Evolutionary conservation across 768 basidiomycete genomes (phyloP), one percentile per base, ranked within the genome.

Genomic region (Psilocybe cyanescens): DNA sequence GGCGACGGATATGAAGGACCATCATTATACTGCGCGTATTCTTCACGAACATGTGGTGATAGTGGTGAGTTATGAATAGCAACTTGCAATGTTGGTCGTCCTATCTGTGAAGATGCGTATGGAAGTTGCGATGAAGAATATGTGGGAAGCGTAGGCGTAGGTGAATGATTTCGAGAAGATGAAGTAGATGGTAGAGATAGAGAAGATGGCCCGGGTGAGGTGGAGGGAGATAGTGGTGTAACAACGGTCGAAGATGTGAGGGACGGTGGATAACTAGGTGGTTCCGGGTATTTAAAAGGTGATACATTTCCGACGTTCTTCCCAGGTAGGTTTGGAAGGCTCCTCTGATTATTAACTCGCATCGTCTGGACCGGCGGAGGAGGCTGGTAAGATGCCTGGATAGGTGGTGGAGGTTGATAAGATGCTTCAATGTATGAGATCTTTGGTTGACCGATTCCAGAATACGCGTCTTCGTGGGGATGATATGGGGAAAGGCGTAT

Each of bases 371-470:
- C 33, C 3, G 51, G 51, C 6, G 51, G 51, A 12, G 51, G 51
- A 35, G 51, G 45, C 55, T 53, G 51, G n/a, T 53, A 53, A 17
- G 51, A 53, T 31, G 51, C 51, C 33, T 44, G 41, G 14, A 57
- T 19, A 33, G 66, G 61, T 35, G 65, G 66, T 28, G 61, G 56
- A 14, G 60, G 62, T 48, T 73, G 72, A 65, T 73, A 73, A 14
- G 69, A 68, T 1, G 72, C 72, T 53, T 74, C 71, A 1, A 74
- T 62, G 58, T 65, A 70, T 5, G 58, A 57, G 5, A 55, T 17
- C 11, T 19, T 19, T 14, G 41, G 30, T 17, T 61, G 37, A 7
- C 54, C 41, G 54, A 59, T 28, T 52, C 44, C 44, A 2, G 29
- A 29, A 12, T 47, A 44, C 28, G 33, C 17, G 11, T 39, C 52